phyloP scores from a whole-genome alignment of 768 basidiomycete genomes.

The Boletus speciosus region DNA sequence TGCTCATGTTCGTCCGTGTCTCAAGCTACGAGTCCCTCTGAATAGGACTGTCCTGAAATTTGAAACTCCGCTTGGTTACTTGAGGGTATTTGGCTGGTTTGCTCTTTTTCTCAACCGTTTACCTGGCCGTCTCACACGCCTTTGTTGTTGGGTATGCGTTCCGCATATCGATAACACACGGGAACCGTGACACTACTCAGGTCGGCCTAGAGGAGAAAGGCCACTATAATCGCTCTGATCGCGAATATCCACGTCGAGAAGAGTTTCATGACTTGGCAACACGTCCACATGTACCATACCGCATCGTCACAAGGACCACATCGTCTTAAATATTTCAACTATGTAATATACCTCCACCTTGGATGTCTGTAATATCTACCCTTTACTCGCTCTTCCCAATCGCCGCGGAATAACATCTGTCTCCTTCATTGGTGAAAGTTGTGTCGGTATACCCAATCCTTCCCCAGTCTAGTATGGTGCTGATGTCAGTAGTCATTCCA shows the following conservation, averaged over 20 bases:
- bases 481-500: neutral
- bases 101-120: slow-evolving; percentile 32
- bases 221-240: slow-evolving; percentile 86
- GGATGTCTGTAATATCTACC: slow-evolving; percentile 6
- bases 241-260: slow-evolving; percentile 62
- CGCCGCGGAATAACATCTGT: slow-evolving; percentile 48
- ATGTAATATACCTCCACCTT: neutral
- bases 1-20: slow-evolving; percentile 7
- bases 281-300: slow-evolving; percentile 20
- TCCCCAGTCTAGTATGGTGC: slow-evolving; percentile 29
- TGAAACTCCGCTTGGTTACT: slow-evolving; percentile 28
- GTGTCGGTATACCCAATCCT: slow-evolving; percentile 60
- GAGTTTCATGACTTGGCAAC: slow-evolving; percentile 88
- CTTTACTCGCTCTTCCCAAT: slow-evolving; percentile 26
- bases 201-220: slow-evolving; percentile 51
- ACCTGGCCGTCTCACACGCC: slow-evolving; percentile 45
- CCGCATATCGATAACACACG: slow-evolving; percentile 51
- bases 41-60: neutral
- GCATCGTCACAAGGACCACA: neutral
- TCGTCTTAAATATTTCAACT: neutral
- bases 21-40: neutral
- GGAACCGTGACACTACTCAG: slow-evolving; percentile 36
- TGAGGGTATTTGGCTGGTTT: neutral
- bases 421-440: slow-evolving; percentile 64
- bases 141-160: slow-evolving; percentile 54